These are phyloP conservation scores for Penicillium thymicola DNA, from an alignment of 2,329 filamentous ascomycete species.

Conservation along the genomic window DNA sequence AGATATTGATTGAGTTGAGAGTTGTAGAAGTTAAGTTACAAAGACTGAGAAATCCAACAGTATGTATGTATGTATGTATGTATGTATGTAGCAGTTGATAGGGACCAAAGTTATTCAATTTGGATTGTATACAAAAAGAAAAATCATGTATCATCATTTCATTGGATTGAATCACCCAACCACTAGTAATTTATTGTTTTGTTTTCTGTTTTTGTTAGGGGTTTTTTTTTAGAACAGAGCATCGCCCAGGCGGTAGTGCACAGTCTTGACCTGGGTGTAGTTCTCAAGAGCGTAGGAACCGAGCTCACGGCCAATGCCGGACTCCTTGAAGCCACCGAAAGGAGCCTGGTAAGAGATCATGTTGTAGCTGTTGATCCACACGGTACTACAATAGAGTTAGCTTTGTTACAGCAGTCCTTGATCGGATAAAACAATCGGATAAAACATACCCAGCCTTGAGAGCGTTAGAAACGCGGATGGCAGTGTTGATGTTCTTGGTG, in stretches of 20 bases:
- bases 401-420: conserved; percentile 35
- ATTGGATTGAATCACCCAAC: not conserved
- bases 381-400: conserved; percentile 40
- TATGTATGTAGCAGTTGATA: not conserved
- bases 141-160: conserved; percentile 2
- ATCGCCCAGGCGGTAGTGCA: conserved; percentile 45
- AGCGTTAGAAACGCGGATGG: conserved; percentile 69
- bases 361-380: conserved; percentile 70
- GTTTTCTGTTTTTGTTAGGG: too few relatives aligned
- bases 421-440: conserved; percentile 30
- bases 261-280: conserved; percentile 50
- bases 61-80: too few relatives aligned
- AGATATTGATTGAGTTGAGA: too few relatives aligned
- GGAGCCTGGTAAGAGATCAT: conserved; percentile 52
- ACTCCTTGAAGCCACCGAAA: conserved; percentile 38
- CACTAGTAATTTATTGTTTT: not conserved
- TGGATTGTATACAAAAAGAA: conserved; percentile 13
- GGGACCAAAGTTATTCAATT: conserved; percentile 4
- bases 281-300: conserved; percentile 50
- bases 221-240: conserved; percentile 41
- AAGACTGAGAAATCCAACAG: too few relatives aligned
- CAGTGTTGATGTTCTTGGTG: conserved; percentile 75
- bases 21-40: too few relatives aligned
- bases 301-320: conserved; percentile 37
- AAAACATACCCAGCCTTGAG: conserved; percentile 61